A percentile compares a stretch with the other conserved stretches of the same genome.
These are phyloP conservation scores for Tricladium varicosporioides DNA, from an alignment of 2,329 filamentous ascomycete species.

Conservation along the genomic window DNA sequence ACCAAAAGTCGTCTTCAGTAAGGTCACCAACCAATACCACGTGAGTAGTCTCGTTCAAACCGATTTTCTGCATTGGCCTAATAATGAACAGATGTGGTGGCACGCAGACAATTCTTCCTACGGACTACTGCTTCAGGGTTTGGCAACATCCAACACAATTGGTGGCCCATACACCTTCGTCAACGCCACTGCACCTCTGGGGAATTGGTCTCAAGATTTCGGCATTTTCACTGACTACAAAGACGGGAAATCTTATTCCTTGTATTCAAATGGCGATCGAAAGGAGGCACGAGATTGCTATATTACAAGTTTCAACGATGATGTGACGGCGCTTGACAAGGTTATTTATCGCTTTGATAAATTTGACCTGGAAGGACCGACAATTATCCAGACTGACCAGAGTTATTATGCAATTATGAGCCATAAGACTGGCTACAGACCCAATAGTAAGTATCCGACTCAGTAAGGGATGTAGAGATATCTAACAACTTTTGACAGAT, in stretches of 20 bases:
- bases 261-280: conserved; percentile 59
- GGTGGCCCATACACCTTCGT: conserved; percentile 26
- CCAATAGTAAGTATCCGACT: conserved; percentile 44
- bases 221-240: conserved; percentile 60
- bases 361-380: conserved; percentile 58
- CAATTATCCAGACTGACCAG: conserved; percentile 57
- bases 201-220: conserved; percentile 63
- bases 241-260: conserved; percentile 51
- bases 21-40: conserved; percentile 53
- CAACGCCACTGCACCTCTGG: conserved; percentile 52
- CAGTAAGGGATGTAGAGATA: background rate
- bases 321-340: conserved; percentile 49
- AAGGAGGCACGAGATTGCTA: conserved; percentile 56
- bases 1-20: conserved; percentile 60
- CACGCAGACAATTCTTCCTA: too few species aligned
- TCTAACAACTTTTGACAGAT: conserved; percentile 32
- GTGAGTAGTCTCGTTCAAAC: conserved; percentile 35
- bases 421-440: conserved; percentile 62
- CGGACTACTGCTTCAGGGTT: too few species aligned
- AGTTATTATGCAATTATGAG: conserved; percentile 62
- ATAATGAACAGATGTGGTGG: too few species aligned
- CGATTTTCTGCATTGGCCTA: too few species aligned
- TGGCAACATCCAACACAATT: too few species aligned
- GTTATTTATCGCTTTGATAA: conserved; percentile 56
- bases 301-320: conserved; percentile 51